Percentiles rank a stretch among this genome's conserved stretches.
These are phyloP conservation scores for Fusarium kyushuense DNA, from an alignment of 2,329 filamentous ascomycete genomes.

Conservation along the genomic window DNA sequence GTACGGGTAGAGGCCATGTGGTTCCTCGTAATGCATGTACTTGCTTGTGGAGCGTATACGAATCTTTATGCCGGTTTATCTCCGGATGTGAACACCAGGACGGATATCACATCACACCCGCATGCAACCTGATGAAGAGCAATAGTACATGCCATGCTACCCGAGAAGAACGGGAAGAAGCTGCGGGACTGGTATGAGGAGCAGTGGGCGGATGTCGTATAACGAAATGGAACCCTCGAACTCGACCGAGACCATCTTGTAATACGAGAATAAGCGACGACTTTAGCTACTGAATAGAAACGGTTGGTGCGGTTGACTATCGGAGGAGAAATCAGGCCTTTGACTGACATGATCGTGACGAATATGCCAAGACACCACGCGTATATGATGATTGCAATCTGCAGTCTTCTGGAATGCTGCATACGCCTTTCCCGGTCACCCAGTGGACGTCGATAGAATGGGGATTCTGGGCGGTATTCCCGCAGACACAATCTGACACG, in stretches of 20 bases:
- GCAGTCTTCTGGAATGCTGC: constrained; percentile 20
- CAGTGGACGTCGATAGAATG: constrained; percentile 2
- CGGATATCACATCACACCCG: constrained; percentile 49
- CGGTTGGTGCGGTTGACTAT: neutral
- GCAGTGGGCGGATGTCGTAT: constrained; percentile 25
- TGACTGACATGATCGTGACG: constrained; percentile 10
- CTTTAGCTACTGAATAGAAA: neutral
- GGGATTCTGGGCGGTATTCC: constrained; percentile 2
- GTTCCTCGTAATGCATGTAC: constrained; percentile 47
- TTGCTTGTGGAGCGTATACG: constrained; percentile 55
- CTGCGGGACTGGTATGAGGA: constrained; percentile 51
- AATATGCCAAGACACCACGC: neutral
- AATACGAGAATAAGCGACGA: constrained; percentile 23
- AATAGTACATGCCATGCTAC: constrained; percentile 46
- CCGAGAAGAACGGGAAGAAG: constrained; percentile 37
- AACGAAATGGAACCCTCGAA: neutral
- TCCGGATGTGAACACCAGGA: constrained; percentile 51
- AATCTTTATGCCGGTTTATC: constrained; percentile 57
- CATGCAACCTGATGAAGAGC: constrained; percentile 33
- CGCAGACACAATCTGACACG: constrained; percentile 11
- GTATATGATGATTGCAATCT: neutral
- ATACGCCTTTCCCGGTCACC: constrained; percentile 10
- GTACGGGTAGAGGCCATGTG: constrained; percentile 36
- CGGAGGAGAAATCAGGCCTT: neutral
- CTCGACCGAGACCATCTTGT: constrained; percentile 20